Evolutionary conservation across 2,329 filamentous ascomycete species (phyloP), one percentile per base, ranked within the genome.

Genomic region (Talaromyces rugulosus): DNA sequence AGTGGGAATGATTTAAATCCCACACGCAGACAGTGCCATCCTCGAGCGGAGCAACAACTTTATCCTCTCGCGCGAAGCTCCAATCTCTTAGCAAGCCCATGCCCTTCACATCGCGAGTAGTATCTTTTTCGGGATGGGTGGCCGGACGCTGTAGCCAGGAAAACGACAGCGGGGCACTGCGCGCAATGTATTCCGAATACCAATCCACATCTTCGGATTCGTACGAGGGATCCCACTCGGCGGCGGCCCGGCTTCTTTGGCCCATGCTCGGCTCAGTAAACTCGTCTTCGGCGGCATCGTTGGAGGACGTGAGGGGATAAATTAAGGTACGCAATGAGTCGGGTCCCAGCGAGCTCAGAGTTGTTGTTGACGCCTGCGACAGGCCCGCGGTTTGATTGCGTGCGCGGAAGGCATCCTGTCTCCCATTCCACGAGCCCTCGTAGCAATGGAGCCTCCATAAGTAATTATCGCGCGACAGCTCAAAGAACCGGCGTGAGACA

Each of bases 11-110:
- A 60, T 83, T 86, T 57, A 91, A 79, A 70, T 96, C 90, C 92
- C 92, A 97, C 6, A 96, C 77, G 67, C 89, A 91, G n/a, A 97
- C 83, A 58, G 90, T 92, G 0, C 92, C 92, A 71, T 97, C 91
- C 62, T 96, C 91, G 7, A 96, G 79, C 2, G 92, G 91, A 0
- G 89, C 88, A 16, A 96, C 83, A 0, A 91, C 87, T 59, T 88
- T 80, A 28, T 84, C 80, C 18, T 83, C 76, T n/a, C 80, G 77
- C 36, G 80, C 81, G 1, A 81, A 80, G 27, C 76, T 78, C 67
- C 78, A 78, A 23, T 83, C 82, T 6, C 83, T 81, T 60, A 89
- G 87, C 8, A 95, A 71, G 0, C 89, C 90, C 67, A 92, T 80
- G 0, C 92, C 92, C 42, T 89, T 87, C 6, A 87, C 87, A 69